Conservation (phyloP, 495 filamentous ascomycete species). For the Aspergillus panamensis region DNA sequence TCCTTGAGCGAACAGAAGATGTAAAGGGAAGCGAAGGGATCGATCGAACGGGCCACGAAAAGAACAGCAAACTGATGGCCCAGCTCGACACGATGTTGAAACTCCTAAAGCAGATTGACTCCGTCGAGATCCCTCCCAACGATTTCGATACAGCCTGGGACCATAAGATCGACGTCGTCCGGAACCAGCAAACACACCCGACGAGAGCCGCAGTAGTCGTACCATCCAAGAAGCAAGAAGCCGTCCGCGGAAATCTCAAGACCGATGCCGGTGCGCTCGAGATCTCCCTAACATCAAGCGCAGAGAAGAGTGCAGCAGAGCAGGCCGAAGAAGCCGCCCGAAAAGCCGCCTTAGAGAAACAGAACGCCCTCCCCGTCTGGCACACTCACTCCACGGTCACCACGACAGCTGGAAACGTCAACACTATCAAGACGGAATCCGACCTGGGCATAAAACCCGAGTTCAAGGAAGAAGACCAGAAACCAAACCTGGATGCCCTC, state of each 20-base stretch:
- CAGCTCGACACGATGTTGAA: constrained; percentile 83
- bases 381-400: constrained; percentile 81
- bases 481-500: constrained; percentile 41
- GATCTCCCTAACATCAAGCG: constrained; percentile 70
- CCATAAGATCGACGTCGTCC: constrained; percentile 48
- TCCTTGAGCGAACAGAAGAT: constrained; percentile 63
- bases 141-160: constrained; percentile 76
- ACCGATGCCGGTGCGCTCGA: constrained; percentile 68
- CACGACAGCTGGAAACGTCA: constrained; percentile 22
- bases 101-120: constrained; percentile 82
- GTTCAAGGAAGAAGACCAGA: constrained; percentile 52
- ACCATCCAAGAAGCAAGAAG: constrained; percentile 51
- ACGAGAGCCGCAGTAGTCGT: constrained; percentile 45
- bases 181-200: constrained; percentile 53
- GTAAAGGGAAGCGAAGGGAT: constrained; percentile 56
- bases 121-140: constrained; percentile 75
- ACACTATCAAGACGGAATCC: constrained; percentile 33
- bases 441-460: constrained; percentile 42
- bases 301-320: constrained; percentile 72
- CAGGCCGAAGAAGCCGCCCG: constrained; percentile 65
- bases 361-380: constrained; percentile 88
- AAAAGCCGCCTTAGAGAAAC: constrained; percentile 69
- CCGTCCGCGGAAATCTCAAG: constrained; percentile 67
- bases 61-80: constrained; percentile 78
- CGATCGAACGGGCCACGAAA: constrained; percentile 71